phyloP scores from a whole-genome alignment of 257 asterid genomes.

The Solanum bukasovii region DNA sequence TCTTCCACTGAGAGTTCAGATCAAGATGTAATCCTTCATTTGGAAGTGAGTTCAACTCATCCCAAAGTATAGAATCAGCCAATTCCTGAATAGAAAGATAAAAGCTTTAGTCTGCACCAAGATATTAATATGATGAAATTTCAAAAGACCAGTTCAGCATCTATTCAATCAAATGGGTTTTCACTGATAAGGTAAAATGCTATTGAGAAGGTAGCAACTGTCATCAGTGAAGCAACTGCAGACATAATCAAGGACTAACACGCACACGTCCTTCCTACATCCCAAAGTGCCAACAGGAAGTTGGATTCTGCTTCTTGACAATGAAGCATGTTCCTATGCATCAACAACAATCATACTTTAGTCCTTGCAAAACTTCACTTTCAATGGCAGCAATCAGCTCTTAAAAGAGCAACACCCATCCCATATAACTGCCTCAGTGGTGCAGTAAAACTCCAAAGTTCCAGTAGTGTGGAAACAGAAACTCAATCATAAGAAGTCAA shows the following conservation, averaged over 20 bases:
- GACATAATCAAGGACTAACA: not conserved
- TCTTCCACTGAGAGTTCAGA: slow-evolving; percentile 63
- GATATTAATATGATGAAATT: not conserved
- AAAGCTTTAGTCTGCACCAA: not conserved
- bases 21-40: slow-evolving; percentile 38
- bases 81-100: slow-evolving; percentile 49
- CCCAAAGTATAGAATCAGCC: slow-evolving; percentile 71
- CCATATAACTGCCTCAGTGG: not conserved
- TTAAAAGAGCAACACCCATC: not conserved
- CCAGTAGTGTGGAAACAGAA: not conserved
- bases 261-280: not conserved
- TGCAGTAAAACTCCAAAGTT: not conserved
- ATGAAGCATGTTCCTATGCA: not conserved
- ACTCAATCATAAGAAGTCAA: not conserved
- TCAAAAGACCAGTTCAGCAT: not conserved
- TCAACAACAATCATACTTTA: not conserved
- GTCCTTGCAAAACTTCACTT: not conserved
- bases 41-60: slow-evolving; percentile 52
- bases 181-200: not conserved
- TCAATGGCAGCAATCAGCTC: not conserved
- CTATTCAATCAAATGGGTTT: not conserved
- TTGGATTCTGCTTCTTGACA: not conserved
- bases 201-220: not conserved
- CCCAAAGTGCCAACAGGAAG: not conserved
- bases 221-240: not conserved